Conservation (phyloP, 140 eudicot species). For the Stevia rebaudiana region DNA sequence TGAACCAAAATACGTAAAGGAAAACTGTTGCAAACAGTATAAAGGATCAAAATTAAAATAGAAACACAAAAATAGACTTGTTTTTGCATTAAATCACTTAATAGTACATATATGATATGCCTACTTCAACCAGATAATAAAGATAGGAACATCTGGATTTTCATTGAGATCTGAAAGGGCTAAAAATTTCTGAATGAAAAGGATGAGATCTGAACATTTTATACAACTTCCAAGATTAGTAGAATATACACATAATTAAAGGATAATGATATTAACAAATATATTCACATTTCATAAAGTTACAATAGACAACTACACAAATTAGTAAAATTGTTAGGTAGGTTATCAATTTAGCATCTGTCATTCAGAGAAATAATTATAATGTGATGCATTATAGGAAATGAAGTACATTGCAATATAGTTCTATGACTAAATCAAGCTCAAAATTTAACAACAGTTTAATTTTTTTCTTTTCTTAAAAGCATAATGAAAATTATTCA, state of each 20-base stretch:
- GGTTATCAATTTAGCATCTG: not conserved
- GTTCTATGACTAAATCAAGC: constrained; percentile 1
- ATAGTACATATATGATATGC: not conserved
- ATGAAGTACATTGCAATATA: not conserved
- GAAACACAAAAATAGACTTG: not conserved
- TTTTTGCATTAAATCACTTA: not conserved
- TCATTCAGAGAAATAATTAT: not conserved
- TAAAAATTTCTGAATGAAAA: not conserved
- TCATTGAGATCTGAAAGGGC: not conserved
- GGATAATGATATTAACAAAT: not conserved
- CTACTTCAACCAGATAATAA: not conserved
- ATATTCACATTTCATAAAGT: not conserved
- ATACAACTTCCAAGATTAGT: not conserved
- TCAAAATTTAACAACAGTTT: not conserved
- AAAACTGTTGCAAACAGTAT: not conserved
- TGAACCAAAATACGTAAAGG: constrained; percentile 2
- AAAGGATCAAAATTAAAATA: not conserved
- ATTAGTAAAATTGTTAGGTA: not conserved
- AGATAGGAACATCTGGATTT: not conserved
- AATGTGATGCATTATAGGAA: not conserved
- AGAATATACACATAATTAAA: not conserved
- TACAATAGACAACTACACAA: not conserved
- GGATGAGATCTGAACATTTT: not conserved
- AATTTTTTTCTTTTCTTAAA: not conserved
- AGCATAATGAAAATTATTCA: not conserved